These are phyloP conservation scores for Aaosphaeria pasadenensis DNA, from an alignment of 2,329 filamentous ascomycete genomes.

Conservation along the genomic window DNA sequence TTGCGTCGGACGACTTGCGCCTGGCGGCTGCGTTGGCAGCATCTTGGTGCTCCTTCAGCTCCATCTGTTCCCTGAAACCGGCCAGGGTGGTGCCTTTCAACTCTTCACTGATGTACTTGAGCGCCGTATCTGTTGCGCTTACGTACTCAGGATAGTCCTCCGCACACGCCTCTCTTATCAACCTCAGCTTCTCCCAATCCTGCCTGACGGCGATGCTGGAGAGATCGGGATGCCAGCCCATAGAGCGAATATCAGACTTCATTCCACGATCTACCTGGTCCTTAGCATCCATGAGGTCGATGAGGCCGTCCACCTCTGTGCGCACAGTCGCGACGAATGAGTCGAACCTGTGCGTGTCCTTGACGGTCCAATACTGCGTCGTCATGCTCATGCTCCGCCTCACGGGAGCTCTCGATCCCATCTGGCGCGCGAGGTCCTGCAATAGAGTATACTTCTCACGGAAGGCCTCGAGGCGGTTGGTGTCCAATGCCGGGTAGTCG, in stretches of 20 bases:
- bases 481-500: conserved; percentile 42
- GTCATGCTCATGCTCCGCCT: conserved; percentile 35
- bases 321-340: conserved; percentile 40
- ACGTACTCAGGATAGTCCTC: conserved; percentile 45
- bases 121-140: conserved; percentile 39
- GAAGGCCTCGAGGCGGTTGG: conserved; percentile 44
- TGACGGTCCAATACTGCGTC: conserved; percentile 40
- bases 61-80: conserved; percentile 13
- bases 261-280: conserved; percentile 44
- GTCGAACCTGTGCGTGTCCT: conserved; percentile 40
- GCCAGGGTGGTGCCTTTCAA: conserved; percentile 23
- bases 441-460: conserved; percentile 44
- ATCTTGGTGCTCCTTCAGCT: conserved; percentile 9
- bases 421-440: conserved; percentile 34
- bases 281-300: conserved; percentile 42
- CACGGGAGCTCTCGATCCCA: conserved; percentile 30
- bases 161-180: conserved; percentile 43
- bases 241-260: conserved; percentile 43
- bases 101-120: conserved; percentile 42
- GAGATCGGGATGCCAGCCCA: conserved; percentile 49
- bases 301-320: conserved; percentile 44
- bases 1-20: conserved; percentile 6
- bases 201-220: conserved; percentile 26
- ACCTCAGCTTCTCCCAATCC: conserved; percentile 41
- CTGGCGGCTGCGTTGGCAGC: conserved; percentile 10